Conservation (phyloP, 192 early-diverging fungal species). For the Coemansia sp. region DNA sequence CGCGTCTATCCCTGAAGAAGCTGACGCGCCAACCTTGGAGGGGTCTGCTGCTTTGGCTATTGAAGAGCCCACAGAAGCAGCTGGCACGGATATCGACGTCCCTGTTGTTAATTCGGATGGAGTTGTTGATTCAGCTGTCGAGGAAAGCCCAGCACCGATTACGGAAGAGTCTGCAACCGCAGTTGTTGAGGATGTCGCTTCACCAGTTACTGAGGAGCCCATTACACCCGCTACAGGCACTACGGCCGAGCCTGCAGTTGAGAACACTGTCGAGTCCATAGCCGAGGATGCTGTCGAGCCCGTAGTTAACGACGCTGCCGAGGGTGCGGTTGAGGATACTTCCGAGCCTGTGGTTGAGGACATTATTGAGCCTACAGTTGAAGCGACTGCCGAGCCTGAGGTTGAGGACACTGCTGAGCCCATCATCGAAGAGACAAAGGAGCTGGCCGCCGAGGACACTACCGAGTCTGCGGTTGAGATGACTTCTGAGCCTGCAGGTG, state of each 20-base stretch:
- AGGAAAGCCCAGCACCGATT: not conserved
- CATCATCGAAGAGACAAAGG: not conserved
- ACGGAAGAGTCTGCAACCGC: not conserved
- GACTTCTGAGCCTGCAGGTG: not conserved
- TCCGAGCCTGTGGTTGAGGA: not conserved
- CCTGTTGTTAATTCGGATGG: not conserved
- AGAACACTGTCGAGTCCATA: not conserved
- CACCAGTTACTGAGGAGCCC: not conserved
- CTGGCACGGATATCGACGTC: too few species aligned
- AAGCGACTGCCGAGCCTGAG: not conserved
- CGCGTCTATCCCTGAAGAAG: too few species aligned
- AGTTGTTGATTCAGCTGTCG: not conserved
- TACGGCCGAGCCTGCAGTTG: too few species aligned
- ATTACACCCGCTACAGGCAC: too few species aligned
- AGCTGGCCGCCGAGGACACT: not conserved
- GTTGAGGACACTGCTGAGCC: not conserved
- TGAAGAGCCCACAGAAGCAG: not conserved
- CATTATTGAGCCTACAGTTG: not conserved
- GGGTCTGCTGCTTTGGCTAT: not conserved
- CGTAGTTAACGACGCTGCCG: not conserved
- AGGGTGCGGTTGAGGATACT: too few species aligned
- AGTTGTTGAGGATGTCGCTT: not conserved
- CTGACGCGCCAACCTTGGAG: too few species aligned
- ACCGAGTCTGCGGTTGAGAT: not conserved
- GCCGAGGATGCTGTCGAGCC: not conserved